These are phyloP conservation scores for Suillus alpinus DNA, from an alignment of 768 basidiomycete species.

Conservation along the genomic window DNA sequence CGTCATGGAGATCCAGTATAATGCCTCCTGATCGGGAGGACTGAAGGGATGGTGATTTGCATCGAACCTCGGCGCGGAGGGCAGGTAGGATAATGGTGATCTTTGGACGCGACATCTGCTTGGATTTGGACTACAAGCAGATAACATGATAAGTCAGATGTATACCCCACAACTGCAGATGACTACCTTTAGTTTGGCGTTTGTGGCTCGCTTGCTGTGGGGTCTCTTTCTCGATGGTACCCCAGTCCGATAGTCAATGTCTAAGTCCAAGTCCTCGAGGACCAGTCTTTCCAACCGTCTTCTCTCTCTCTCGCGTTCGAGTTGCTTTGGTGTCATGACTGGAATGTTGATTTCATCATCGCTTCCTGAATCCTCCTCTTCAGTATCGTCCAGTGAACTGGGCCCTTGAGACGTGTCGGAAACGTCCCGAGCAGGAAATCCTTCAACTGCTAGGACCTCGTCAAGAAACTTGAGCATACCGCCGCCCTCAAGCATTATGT, in stretches of 20 bases:
- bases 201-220: constrained; percentile 4
- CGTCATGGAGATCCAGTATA: constrained; percentile 58
- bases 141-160: background rate
- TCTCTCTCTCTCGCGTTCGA: constrained; percentile 37
- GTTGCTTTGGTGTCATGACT: constrained; percentile 11
- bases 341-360: constrained; percentile 25
- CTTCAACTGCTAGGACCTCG: constrained; percentile 30
- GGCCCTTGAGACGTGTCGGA: background rate
- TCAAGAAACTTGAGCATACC: constrained; percentile 49
- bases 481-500: constrained; percentile 35
- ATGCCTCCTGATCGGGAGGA: constrained; percentile 65
- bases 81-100: constrained; percentile 4
- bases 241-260: constrained; percentile 40
- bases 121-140: background rate
- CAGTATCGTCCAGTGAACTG: background rate
- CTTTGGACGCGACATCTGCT: background rate
- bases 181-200: constrained; percentile 16
- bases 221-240: constrained; percentile 9
- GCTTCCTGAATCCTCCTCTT: constrained; percentile 13
- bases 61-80: constrained; percentile 66
- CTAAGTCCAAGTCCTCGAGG: constrained; percentile 58
- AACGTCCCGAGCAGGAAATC: constrained; percentile 12
- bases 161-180: background rate
- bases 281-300: constrained; percentile 46
- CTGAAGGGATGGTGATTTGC: constrained; percentile 50